Base-by-base conservation (phyloP, 192 early-diverging fungal genomes). In the Podila verticillata region DNA sequence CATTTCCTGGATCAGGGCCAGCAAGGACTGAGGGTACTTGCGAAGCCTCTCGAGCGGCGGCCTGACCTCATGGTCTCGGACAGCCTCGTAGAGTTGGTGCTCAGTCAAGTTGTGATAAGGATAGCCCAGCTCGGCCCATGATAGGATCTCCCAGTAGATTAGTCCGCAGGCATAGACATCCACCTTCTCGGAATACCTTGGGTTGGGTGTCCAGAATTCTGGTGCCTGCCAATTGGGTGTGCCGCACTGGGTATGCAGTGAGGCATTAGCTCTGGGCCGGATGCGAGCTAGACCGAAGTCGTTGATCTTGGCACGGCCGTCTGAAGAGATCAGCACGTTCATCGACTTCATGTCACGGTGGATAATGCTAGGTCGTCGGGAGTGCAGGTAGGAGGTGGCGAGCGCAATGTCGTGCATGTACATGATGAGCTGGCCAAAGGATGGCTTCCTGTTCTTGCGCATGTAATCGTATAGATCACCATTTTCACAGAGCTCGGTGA, bases 191-290 rank as follows among this genome's bases (percentile, higher is more conserved):
- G 90, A 91, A 68, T 93, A 93, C 48, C 90, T 86, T 6, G 92
- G 92, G 26, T 87, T 87, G 20, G 89, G 70, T 0, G 87, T 83
- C 91, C 91, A 93, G 63, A 92, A 92, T 83, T 93, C 92, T 32
- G 92, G 92, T 8, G 92, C 92, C 83, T 92, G 91, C 92, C 92
- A 93, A 59, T 93, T 93, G 65, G 92, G 92, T 20, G 92, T 93
- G 7, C 92, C 92, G 59, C 92, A 93, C 26, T 91, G 91, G 5
- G 92, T 93, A 35, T 93, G 92, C 73, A 92, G 87, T 32, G 88
- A 87, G 22, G 90, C 86, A 57, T 89, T 91, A 66, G 90, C 89
- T 22, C 85, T 86, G 32, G 91, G 88, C 4, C 92, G 85, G 66
- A 93, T 93, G 6, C 92, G 89, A 8, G 92, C 92, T 44, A 93